Evolutionary conservation across 257 asterid species (phyloP).

Genomic region (Solanum commersonii): DNA sequence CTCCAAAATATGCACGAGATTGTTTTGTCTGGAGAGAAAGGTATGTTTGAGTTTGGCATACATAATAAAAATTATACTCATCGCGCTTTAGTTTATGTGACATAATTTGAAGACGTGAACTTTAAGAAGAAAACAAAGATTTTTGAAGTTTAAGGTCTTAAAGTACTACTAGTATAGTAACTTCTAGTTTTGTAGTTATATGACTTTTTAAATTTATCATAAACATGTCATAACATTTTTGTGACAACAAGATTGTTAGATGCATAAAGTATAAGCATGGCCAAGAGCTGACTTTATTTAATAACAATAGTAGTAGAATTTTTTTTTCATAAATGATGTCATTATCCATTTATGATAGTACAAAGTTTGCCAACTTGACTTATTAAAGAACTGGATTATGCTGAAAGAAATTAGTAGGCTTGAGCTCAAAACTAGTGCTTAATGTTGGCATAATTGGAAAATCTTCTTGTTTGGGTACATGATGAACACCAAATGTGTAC

Average conservation of each 20-base stretch:
- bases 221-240: too few relatives aligned
- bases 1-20: background rate
- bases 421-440: conserved; percentile 35
- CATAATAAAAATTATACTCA: too few relatives aligned
- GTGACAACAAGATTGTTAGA: too few relatives aligned
- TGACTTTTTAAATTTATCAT: too few relatives aligned
- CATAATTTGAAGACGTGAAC: too few relatives aligned
- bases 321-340: background rate
- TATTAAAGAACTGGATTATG: conserved; percentile 42
- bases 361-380: background rate
- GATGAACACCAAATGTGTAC: conserved; percentile 57
- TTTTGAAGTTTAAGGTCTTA: too few relatives aligned
- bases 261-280: too few relatives aligned
- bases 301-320: too few relatives aligned
- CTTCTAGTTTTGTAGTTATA: too few relatives aligned
- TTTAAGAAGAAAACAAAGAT: too few relatives aligned
- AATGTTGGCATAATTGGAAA: conserved; percentile 51
- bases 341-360: background rate
- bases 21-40: background rate
- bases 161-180: too few relatives aligned
- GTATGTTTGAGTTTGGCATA: background rate
- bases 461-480: conserved; percentile 54
- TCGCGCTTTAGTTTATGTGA: too few relatives aligned
- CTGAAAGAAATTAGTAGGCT: conserved; percentile 54
- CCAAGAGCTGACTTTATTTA: background rate